A percentile compares a stretch with the other conserved stretches of the same genome.
These are phyloP conservation scores for Arthroderma sp. DNA, from an alignment of 2,329 filamentous ascomycete species.

Conservation along the genomic window DNA sequence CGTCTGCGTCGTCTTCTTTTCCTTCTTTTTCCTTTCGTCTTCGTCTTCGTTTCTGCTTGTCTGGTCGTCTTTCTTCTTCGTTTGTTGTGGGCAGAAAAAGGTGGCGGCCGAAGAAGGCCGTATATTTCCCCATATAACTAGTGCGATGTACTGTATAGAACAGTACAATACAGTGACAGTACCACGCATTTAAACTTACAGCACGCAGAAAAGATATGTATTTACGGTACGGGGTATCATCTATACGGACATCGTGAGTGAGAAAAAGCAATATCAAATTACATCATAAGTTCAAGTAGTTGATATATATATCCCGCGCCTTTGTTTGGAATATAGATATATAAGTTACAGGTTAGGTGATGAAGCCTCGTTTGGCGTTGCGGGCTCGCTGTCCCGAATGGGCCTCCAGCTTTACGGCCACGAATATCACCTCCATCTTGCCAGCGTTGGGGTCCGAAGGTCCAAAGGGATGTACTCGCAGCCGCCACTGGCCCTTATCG, in stretches of 20 bases:
- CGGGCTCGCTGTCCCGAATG: conserved; percentile 53
- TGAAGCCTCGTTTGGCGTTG: conserved; percentile 54
- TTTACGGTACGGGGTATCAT: background rate
- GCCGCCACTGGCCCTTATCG: conserved; percentile 57
- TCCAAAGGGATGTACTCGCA: conserved; percentile 48
- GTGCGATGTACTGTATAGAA: background rate
- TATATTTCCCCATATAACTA: background rate
- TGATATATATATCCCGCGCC: no score
- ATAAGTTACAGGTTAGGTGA: conserved; percentile 30
- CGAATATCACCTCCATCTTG: conserved; percentile 57
- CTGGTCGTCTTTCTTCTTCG: background rate
- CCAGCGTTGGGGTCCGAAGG: conserved; percentile 26
- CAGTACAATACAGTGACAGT: background rate
- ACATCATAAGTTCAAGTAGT: background rate
- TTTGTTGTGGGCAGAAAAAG: background rate
- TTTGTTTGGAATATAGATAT: no score
- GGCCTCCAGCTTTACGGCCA: conserved; percentile 65
- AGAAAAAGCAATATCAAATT: conserved; percentile 2
- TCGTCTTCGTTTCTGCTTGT: background rate
- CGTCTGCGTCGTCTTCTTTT: background rate
- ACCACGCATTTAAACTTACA: no score
- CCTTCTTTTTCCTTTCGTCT: background rate
- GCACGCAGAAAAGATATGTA: background rate
- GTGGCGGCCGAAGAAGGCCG: background rate
- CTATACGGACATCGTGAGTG: background rate